phyloP scores from a whole-genome alignment of 495 filamentous ascomycete species.

The Tuber borchii region DNA sequence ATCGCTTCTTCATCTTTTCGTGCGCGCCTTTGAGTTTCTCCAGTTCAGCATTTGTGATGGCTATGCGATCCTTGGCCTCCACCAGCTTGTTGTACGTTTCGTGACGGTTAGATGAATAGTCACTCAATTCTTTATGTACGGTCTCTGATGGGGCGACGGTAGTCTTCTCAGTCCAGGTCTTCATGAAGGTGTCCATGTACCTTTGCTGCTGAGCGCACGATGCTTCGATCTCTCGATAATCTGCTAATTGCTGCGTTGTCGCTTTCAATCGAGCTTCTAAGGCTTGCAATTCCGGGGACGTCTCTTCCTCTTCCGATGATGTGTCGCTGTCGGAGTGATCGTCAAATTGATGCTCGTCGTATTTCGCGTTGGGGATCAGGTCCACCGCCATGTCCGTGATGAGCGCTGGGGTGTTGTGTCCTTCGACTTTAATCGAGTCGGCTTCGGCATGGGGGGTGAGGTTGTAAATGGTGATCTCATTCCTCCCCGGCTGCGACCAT shows the following conservation, averaged over 20 bases:
- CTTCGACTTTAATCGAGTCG: slow-evolving; percentile 65
- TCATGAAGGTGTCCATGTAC: slow-evolving; percentile 4
- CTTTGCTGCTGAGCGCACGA: not conserved
- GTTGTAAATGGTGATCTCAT: slow-evolving; percentile 60
- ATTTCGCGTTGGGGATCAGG: slow-evolving; percentile 54
- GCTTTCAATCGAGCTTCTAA: not conserved
- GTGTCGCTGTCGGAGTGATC: slow-evolving; percentile 43
- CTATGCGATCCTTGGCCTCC: not conserved
- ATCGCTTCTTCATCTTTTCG: slow-evolving; percentile 38
- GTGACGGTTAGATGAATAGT: not conserved
- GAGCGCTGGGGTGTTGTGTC: slow-evolving; percentile 53
- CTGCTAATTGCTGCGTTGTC: not conserved
- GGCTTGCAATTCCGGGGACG: not conserved
- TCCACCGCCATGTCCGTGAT: slow-evolving; percentile 64
- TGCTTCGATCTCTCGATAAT: not conserved
- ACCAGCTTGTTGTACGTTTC: slow-evolving; percentile 7
- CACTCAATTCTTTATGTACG: not conserved
- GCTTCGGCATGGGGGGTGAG: slow-evolving; percentile 59
- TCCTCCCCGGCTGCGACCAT: slow-evolving; percentile 50
- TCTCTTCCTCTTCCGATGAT: not conserved
- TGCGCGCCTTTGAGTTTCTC: slow-evolving; percentile 45
- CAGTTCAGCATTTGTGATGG: slow-evolving; percentile 11
- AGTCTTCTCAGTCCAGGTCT: not conserved
- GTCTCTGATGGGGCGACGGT: not conserved
- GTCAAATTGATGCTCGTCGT: slow-evolving; percentile 54